A percentile compares a stretch with the other conserved stretches of the same genome.
These are phyloP conservation scores for Ceratobasidium sp. DNA, from an alignment of 1,284 basidiomycete genomes.

Conservation along the genomic window DNA sequence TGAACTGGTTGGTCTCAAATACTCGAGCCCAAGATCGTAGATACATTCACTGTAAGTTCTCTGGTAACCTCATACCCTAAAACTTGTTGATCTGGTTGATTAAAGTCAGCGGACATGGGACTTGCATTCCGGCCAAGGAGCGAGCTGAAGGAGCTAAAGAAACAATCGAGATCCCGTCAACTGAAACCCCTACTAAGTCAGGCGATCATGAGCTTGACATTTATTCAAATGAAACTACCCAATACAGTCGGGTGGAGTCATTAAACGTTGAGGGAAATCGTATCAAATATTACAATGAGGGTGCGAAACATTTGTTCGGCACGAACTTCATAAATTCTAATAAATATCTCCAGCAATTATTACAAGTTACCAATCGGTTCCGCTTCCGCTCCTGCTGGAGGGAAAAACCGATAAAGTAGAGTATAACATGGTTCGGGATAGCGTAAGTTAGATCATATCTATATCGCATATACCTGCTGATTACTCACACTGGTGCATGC, in stretches of 20 bases:
- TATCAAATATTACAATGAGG: constrained; percentile 2
- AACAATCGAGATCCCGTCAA: neutral
- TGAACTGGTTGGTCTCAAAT: neutral
- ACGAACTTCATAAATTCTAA: neutral
- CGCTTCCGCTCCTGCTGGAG: neutral
- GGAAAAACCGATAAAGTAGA: neutral
- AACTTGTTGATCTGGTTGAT: no score
- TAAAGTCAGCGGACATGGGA: constrained; percentile 10
- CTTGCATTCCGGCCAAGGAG: neutral
- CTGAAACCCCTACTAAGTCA: neutral
- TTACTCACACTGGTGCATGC: neutral
- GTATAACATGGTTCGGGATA: neutral
- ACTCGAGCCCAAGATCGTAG: neutral
- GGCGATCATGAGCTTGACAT: neutral
- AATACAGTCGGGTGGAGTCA: neutral
- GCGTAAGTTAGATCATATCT: neutral
- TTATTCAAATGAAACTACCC: neutral
- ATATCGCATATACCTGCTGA: neutral
- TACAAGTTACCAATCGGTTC: neutral
- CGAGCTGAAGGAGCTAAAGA: neutral
- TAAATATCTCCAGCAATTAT: neutral
- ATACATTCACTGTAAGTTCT: neutral
- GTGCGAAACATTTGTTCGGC: neutral
- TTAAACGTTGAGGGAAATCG: neutral
- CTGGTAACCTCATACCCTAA: no score